Evolutionary conservation across 2,329 filamentous ascomycete species (phyloP).

Genomic region (Gyromitra esculenta): DNA sequence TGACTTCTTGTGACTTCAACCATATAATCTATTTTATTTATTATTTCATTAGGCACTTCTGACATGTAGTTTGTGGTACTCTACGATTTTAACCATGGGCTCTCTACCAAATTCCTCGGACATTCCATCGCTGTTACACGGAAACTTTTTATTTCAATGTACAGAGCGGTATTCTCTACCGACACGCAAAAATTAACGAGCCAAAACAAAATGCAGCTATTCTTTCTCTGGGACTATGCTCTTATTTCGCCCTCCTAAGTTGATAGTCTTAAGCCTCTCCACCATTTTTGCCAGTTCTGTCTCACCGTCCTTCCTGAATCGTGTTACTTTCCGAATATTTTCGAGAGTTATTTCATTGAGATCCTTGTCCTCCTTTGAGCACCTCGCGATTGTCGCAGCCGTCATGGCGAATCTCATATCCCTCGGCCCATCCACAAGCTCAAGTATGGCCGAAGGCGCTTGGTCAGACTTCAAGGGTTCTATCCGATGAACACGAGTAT

Average conservation of each 20-base stretch:
- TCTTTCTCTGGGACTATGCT: not conserved
- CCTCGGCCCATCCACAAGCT: constrained; percentile 91
- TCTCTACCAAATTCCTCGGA: too few species aligned
- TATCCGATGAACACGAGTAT: constrained; percentile 92
- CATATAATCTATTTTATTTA: too few species aligned
- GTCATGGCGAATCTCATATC: constrained; percentile 97
- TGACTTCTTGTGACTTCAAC: too few species aligned
- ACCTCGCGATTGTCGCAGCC: constrained; percentile 79
- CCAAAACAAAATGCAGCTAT: not conserved
- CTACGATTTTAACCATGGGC: not conserved
- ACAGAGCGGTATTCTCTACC: not conserved
- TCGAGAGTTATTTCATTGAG: constrained; percentile 76
- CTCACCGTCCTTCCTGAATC: constrained; percentile 74
- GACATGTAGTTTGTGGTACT: too few species aligned
- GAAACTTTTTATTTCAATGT: not conserved
- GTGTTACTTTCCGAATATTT: constrained; percentile 86
- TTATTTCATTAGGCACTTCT: too few species aligned
- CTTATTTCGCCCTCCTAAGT: constrained; percentile 49
- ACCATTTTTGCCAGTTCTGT: constrained; percentile 74
- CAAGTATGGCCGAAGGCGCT: constrained; percentile 87
- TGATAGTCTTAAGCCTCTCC: constrained; percentile 53
- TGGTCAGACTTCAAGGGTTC: constrained; percentile 90
- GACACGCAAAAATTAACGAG: not conserved
- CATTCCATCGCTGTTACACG: not conserved
- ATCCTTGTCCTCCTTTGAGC: constrained; percentile 66